Evolutionary conservation across 2,329 filamentous ascomycete species (phyloP), one percentile per base, ranked within the genome.

Genomic region (Diaporthe citrichinensis): DNA sequence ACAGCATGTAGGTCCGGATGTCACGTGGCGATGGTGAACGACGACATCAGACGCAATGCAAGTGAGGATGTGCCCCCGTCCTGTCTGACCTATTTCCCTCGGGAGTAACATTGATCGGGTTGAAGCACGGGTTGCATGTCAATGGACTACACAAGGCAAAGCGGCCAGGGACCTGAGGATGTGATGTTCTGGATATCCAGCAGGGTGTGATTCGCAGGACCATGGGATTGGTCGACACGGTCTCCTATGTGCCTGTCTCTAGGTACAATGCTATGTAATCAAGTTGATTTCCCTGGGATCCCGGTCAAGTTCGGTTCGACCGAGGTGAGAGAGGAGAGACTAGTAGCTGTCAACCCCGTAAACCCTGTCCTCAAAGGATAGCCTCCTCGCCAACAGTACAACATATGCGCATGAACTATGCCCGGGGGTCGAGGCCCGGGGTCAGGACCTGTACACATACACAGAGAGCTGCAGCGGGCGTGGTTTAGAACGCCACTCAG

Each of bases 11-110:
- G 41, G 34, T 25, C 69, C 51, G 57, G 57, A 75, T 75, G 73
- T 77, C 75, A 77, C 75, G 75, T 77, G 75, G 73, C 39, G 34
- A 65, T 41, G 74, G 31, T 41, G 34, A 62, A 51, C 59, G 74
- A 75, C 75, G 73, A 77, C 75, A 58, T 71, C 46, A 59, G 41
- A 49, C 23, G 49, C 65, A 36, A 12, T 44, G 55, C 51, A 55
- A 23, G 25, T 36, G 17, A 28, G 12, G 31, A 14, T 51, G 23
- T 20, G 14, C 28, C 39, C 6, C 25, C 17, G 25, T 62, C n/a
- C 28, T 36, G 57, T 62, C 71, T 17, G 36, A 72, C 36, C 36
- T 65, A 53, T 69, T 39, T 51, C 39, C 53, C 55, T 57, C 67
- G 73, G 68, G 72, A 76, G 55, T 46, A n/a, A 73, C 34, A 31